Evolutionary conservation across 305 asterid species (phyloP), one percentile per base, ranked within the genome.

Genomic region (Fraxinus xanthoxyloides): DNA sequence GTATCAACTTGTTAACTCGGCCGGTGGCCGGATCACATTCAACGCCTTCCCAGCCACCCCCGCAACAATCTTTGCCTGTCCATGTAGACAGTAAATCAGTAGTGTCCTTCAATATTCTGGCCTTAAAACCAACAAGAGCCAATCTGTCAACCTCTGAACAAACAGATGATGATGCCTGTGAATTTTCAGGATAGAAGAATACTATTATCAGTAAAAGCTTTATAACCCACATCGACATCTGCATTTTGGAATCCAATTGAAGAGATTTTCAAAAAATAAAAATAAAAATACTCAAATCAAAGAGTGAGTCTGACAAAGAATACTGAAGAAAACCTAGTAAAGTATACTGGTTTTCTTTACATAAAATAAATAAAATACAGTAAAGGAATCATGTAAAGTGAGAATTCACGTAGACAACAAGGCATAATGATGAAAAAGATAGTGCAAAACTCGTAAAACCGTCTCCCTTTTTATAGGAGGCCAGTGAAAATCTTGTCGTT

Each of bases 21-120:
- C 98, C 97, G n/a, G 84, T 83, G 0, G 75, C 78, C 12, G 87
- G 87, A 80, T 89, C 88, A 87, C 99, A 96, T 59, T 89, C 94
- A 19, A 96, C 90, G 7, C 99, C 99, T 79, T 93, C 98, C 99
- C 99, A 96, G 3, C 94, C 98, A 48, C 99, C 99, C 10, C 84
- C 83, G 80, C 98, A 96, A 87, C 98, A 94, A 76, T 94, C 92
- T 40, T 21, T 69, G 26, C 97, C 91, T 2, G 69, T 80, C 99
- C 99, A 96, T 9, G 99, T 84, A 17, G 94, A 86, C 69, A 96
- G 82, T 26, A 89, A 28, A 2, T 89, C 92, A n/a, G 99, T 94
- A 21, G 97, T 89, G 83, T 96, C 99, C 86, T 82, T 92, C n/a
- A 75, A 46, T 77, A 96, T 91, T 35, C 82, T 28, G 80, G 92